A percentile compares a stretch with the other conserved stretches of the same genome.
These are phyloP conservation scores for Golubevia pallescens DNA, from an alignment of 1,284 basidiomycete species.

Conservation along the genomic window DNA sequence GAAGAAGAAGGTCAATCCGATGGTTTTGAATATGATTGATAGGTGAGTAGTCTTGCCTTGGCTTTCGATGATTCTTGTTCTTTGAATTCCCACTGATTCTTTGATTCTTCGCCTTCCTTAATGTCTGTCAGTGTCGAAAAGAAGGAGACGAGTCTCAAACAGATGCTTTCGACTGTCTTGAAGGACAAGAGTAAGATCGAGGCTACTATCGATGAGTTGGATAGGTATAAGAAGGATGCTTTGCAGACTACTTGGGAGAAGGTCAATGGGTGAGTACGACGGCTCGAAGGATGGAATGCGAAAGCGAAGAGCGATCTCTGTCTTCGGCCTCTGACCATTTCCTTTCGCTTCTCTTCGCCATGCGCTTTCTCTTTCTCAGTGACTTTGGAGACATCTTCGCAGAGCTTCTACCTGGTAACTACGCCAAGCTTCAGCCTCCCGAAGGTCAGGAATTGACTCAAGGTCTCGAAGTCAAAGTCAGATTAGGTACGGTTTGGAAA, in stretches of 20 bases:
- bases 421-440: slow-evolving; percentile 52
- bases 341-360: too few relatives aligned
- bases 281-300: too few relatives aligned
- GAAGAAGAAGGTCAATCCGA: slow-evolving; percentile 57
- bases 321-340: slow-evolving; percentile 9
- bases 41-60: slow-evolving; percentile 57
- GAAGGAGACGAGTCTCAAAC: slow-evolving; percentile 82
- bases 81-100: too few relatives aligned
- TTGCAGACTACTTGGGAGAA: slow-evolving; percentile 94
- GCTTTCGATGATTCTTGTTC: neutral
- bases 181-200: slow-evolving; percentile 97
- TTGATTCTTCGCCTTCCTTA: neutral
- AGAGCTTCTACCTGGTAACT: slow-evolving; percentile 62
- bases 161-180: slow-evolving; percentile 86
- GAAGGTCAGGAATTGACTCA: slow-evolving; percentile 57
- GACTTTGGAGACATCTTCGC: slow-evolving; percentile 63
- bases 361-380: too few relatives aligned
- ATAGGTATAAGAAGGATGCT: slow-evolving; percentile 91
- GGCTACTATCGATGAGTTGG: slow-evolving; percentile 88
- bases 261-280: slow-evolving; percentile 77
- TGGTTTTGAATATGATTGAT: slow-evolving; percentile 61
- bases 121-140: slow-evolving; percentile 77
- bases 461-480: slow-evolving; percentile 62
- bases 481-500: slow-evolving; percentile 59
- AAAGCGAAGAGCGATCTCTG: neutral